phyloP scores from a whole-genome alignment of 2,329 filamentous ascomycete species.

The Emmonsiellopsis sp. region DNA sequence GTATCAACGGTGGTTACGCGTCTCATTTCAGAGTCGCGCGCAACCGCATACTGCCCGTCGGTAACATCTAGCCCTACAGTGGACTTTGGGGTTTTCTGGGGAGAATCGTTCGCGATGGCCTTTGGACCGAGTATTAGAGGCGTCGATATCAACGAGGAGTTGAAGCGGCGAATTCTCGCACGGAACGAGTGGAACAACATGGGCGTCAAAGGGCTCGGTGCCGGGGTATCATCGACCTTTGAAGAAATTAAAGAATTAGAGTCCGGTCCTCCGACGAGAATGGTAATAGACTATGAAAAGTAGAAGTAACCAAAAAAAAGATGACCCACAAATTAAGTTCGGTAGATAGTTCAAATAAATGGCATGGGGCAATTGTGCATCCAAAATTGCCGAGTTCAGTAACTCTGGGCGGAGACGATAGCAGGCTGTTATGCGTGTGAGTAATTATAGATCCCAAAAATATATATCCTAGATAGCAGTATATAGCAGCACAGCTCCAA shows the following conservation, averaged over 20 bases:
- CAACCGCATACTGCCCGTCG: not conserved
- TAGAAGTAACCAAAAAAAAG: conserved; percentile 17
- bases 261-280: not conserved
- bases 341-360: conserved; percentile 2
- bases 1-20: not conserved
- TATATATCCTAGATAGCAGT: conserved; percentile 1
- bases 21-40: not conserved
- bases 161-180: conserved; percentile 18
- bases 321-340: conserved; percentile 1
- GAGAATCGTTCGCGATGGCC: not conserved
- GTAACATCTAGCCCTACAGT: not conserved
- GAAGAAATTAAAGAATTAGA: not conserved
- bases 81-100: not conserved
- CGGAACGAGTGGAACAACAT: conserved; percentile 31
- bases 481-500: conserved; percentile 13
- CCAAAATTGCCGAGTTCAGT: conserved; percentile 18
- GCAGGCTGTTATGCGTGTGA: conserved; percentile 29
- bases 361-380: not conserved
- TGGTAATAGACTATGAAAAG: not conserved
- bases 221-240: not conserved
- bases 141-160: not conserved
- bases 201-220: not conserved
- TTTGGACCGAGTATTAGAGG: not conserved
- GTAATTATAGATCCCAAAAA: conserved; percentile 8
- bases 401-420: conserved; percentile 37